Evolutionary conservation across 257 asterid genomes (phyloP).

Genomic region (Ajuga chamaepitys): DNA sequence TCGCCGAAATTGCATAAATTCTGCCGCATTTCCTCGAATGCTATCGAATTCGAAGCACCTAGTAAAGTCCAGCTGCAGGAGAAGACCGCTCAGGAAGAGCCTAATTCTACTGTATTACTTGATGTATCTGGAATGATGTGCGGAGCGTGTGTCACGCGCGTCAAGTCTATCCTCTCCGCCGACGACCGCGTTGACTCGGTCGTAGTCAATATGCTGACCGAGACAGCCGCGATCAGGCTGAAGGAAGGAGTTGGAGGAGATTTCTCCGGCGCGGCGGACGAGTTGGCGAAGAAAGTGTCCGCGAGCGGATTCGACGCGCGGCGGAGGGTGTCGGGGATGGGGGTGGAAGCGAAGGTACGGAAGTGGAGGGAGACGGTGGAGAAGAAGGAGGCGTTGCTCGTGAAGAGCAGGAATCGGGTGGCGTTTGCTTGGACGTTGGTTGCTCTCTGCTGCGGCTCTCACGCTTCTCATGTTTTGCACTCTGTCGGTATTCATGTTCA

Average conservation of each 20-base stretch:
- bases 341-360: constrained; percentile 76
- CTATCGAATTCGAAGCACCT: constrained; percentile 42
- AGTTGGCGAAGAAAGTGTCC: constrained; percentile 58
- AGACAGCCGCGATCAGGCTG: constrained; percentile 87
- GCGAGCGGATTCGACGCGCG: constrained; percentile 83
- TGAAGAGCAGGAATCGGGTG: constrained; percentile 68
- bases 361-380: constrained; percentile 84
- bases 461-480: constrained; percentile 80
- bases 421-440: constrained; percentile 94
- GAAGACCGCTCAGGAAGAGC: constrained; percentile 23
- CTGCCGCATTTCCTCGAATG: constrained; percentile 40
- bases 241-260: constrained; percentile 31
- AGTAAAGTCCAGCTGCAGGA: constrained; percentile 20
- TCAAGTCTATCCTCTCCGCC: constrained; percentile 66
- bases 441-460: constrained; percentile 90
- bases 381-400: constrained; percentile 74
- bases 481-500: constrained; percentile 87
- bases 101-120: constrained; percentile 41
- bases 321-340: constrained; percentile 67
- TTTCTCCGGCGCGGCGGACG: constrained; percentile 37
- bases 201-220: constrained; percentile 89
- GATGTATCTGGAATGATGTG: constrained; percentile 98
- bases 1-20: constrained; percentile 19
- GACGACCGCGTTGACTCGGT: constrained; percentile 82
- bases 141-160: constrained; percentile 91